Conservation (phyloP, 805 yeast genomes). For the Wickerhamiella azyma region DNA sequence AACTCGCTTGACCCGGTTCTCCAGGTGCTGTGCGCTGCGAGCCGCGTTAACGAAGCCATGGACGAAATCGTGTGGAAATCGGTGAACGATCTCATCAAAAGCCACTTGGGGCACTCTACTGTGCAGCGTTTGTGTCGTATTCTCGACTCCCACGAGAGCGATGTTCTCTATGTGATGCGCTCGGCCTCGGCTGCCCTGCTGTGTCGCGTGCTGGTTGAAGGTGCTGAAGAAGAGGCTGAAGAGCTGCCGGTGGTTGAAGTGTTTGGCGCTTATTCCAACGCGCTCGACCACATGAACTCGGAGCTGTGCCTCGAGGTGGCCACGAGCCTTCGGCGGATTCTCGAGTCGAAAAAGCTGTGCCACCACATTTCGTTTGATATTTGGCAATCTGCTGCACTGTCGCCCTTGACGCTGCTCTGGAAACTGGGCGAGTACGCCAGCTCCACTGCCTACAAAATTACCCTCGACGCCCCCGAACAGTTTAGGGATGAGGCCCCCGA, state of each 20-base stretch:
- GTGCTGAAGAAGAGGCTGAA: neutral
- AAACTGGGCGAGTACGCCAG: constrained; percentile 7
- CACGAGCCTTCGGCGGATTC: neutral
- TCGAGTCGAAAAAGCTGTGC: neutral
- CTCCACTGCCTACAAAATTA: neutral
- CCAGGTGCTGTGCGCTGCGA: constrained; percentile 35
- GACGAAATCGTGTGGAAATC: constrained; percentile 29
- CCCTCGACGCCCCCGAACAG: neutral
- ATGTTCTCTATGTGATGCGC: constrained; percentile 24
- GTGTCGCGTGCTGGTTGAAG: constrained; percentile 15
- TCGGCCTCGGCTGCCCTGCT: constrained; percentile 27
- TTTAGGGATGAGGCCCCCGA: too few relatives aligned
- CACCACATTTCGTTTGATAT: constrained; percentile 3
- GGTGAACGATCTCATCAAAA: constrained; percentile 28
- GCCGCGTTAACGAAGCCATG: constrained; percentile 28
- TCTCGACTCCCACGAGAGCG: constrained; percentile 20
- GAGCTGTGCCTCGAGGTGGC: constrained; percentile 6
- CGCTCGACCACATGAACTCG: constrained; percentile 1
- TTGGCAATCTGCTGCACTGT: constrained; percentile 9
- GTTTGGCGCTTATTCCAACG: constrained; percentile 6
- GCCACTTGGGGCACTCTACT: constrained; percentile 29
- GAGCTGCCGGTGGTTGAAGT: constrained; percentile 5
- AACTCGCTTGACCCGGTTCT: constrained; percentile 28
- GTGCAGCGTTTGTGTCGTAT: constrained; percentile 24
- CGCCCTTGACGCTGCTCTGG: constrained; percentile 17